Evolutionary conservation across 2,329 filamentous ascomycete species (phyloP).

Genomic region (Aspergillus udagawae): DNA sequence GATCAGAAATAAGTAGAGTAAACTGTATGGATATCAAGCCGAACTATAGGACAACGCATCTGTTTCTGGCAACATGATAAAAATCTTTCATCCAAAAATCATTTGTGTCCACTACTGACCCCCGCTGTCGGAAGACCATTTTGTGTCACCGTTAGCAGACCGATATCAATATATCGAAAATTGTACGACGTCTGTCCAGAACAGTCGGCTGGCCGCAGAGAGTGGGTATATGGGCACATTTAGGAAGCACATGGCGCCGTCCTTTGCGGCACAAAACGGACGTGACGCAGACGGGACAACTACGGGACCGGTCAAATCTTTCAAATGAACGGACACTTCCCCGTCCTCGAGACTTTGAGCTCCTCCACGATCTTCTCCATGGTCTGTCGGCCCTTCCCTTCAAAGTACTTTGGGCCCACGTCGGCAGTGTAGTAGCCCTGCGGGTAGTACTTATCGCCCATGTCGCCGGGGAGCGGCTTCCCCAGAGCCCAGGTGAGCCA

Average conservation of each 20-base stretch:
- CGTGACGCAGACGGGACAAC: not conserved
- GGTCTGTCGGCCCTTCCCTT: constrained; percentile 45
- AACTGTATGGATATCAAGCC: not conserved
- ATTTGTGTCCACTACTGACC: not conserved
- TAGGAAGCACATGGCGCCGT: not conserved
- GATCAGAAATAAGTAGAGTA: not conserved
- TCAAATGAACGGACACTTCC: constrained; percentile 48
- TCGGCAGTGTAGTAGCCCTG: constrained; percentile 52
- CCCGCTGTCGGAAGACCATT: not conserved
- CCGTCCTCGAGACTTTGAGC: constrained; percentile 39
- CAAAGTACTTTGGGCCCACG: constrained; percentile 57
- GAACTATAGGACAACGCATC: not conserved
- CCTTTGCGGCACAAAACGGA: not conserved
- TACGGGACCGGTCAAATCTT: not conserved
- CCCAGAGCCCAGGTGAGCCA: constrained; percentile 48
- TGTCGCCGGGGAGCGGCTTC: constrained; percentile 46
- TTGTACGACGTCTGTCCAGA: not conserved
- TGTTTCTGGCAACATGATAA: not conserved
- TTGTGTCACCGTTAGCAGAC: not conserved
- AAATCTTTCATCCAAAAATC: not conserved
- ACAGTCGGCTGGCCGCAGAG: not conserved
- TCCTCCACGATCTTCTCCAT: constrained; percentile 38
- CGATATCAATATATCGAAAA: not conserved
- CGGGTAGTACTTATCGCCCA: constrained; percentile 45
- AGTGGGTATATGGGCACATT: not conserved